Conservation (phyloP, 805 yeast genomes). For the Candida ficus region DNA sequence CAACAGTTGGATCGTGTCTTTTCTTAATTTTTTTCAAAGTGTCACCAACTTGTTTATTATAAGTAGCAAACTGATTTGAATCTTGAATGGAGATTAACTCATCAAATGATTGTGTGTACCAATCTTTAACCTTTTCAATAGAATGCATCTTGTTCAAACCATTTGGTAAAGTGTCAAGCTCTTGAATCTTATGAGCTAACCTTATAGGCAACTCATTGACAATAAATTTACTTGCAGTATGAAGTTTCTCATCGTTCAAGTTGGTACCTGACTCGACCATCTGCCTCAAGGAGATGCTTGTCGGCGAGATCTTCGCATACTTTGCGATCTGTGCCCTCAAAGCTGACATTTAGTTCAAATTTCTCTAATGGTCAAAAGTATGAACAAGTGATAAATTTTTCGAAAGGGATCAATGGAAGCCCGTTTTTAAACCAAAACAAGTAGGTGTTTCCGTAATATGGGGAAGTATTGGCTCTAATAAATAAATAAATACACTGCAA, state of each 20-base stretch:
- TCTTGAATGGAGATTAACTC: constrained; percentile 55
- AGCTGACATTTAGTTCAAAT: no score
- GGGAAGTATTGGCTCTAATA: no score
- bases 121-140: constrained; percentile 69
- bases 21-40: constrained; percentile 66
- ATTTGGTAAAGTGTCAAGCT: constrained; percentile 73
- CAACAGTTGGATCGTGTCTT: constrained; percentile 89
- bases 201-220: constrained; percentile 86
- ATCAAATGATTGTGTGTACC: constrained; percentile 90
- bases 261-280: constrained; percentile 88
- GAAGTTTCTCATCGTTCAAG: constrained; percentile 74
- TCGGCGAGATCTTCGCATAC: constrained; percentile 72
- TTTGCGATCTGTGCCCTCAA: constrained; percentile 23
- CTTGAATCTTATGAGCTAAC: constrained; percentile 80
- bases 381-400: no score
- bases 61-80: constrained; percentile 53
- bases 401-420: no score
- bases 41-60: constrained; percentile 62
- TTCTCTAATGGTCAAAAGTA: no score
- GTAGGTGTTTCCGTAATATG: no score
- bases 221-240: constrained; percentile 77
- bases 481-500: no score
- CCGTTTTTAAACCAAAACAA: no score
- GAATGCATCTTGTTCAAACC: constrained; percentile 71
- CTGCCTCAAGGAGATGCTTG: constrained; percentile 78